A percentile compares a stretch with the other conserved stretches of the same genome.
Conservation (phyloP, 1,139 yeast genomes). For the Geotrichum phurueaensis region DNA sequence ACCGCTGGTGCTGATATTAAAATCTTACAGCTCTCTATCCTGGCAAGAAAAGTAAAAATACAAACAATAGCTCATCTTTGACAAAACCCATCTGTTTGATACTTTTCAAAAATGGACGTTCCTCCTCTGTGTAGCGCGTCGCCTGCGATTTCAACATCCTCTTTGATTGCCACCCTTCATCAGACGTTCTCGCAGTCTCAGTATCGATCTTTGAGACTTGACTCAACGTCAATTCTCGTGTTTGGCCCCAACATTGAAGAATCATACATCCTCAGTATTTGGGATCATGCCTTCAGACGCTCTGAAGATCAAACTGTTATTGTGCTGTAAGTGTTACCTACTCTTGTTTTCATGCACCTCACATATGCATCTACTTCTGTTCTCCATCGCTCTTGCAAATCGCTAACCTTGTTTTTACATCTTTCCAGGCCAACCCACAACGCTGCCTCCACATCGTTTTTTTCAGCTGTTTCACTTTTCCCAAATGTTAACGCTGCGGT, state of each 20-base stretch:
- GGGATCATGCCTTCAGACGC: slow-evolving; percentile 39
- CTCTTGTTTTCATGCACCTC: not conserved
- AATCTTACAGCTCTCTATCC: no score
- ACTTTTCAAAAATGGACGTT: slow-evolving; percentile 26
- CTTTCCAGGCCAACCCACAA: slow-evolving; percentile 21
- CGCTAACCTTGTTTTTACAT: not conserved
- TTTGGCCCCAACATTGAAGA: slow-evolving; percentile 35
- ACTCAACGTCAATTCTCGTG: slow-evolving; percentile 32
- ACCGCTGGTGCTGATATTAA: not conserved
- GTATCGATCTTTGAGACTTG: slow-evolving; percentile 31
- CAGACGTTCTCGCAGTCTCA: slow-evolving; percentile 32
- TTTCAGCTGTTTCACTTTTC: slow-evolving; percentile 31
- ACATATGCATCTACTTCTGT: not conserved
- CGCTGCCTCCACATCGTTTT: slow-evolving; percentile 24
- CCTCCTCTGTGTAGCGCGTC: slow-evolving; percentile 31
- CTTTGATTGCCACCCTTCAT: slow-evolving; percentile 35
- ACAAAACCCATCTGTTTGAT: not conserved
- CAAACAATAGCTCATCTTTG: not conserved
- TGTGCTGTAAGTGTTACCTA: slow-evolving; percentile 28
- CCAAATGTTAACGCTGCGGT: slow-evolving; percentile 36
- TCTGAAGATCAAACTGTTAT: slow-evolving; percentile 40
- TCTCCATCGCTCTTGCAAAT: not conserved
- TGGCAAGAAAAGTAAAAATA: not conserved
- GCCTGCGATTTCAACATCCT: slow-evolving; percentile 34
- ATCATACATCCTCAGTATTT: slow-evolving; percentile 32